These are phyloP conservation scores for Aspergillus brasiliensis DNA, from an alignment of 2,329 filamentous ascomycete species.

Conservation along the genomic window DNA sequence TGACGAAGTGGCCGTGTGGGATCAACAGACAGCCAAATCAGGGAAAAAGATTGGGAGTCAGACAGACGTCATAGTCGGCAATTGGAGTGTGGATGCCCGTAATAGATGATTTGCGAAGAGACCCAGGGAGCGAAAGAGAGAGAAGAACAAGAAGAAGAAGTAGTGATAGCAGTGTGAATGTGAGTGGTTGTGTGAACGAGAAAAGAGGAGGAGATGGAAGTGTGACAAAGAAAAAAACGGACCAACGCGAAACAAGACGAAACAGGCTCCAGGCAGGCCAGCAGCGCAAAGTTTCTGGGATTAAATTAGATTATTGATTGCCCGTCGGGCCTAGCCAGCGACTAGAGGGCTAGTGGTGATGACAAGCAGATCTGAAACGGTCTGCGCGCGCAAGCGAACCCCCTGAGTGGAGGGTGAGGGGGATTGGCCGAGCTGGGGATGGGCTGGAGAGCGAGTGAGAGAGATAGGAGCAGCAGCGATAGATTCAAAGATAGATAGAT, in stretches of 20 bases:
- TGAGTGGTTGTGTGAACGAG: constrained; percentile 3
- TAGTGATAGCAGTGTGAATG: background rate
- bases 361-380: constrained; percentile 10
- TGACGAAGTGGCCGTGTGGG: background rate
- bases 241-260: constrained; percentile 5
- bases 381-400: constrained; percentile 5
- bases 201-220: constrained; percentile 2
- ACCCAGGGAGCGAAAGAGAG: background rate
- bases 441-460: background rate
- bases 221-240: constrained; percentile 16
- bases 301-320: constrained; percentile 7
- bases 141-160: background rate
- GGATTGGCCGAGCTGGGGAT: background rate
- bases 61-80: background rate
- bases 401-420: constrained; percentile 5
- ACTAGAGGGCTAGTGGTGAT: constrained; percentile 3
- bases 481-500: background rate
- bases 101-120: too few relatives aligned
- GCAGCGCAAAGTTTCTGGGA: constrained; percentile 2
- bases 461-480: background rate
- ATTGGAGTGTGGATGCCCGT: background rate
- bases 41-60: background rate
- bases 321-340: constrained; percentile 1
- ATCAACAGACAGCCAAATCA: background rate
- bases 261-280: constrained; percentile 8